Percentiles rank a stretch among this genome's conserved stretches.
Conservation (phyloP, 2,329 filamentous ascomycete genomes). For the Fusarium siculi region DNA sequence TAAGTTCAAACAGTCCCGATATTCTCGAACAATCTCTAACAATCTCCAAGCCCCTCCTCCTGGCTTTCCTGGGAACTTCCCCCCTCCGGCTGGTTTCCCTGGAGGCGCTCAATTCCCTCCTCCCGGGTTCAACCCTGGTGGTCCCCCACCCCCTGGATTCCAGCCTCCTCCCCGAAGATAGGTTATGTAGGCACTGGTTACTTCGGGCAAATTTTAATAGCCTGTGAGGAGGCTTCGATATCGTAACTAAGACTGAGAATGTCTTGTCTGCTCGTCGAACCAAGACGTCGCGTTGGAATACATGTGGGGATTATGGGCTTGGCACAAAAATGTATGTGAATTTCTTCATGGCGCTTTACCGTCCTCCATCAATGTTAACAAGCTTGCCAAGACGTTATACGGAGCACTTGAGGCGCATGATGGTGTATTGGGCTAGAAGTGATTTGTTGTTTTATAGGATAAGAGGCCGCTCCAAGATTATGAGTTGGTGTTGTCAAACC, state of each 20-base stretch:
- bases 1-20: constrained; percentile 51
- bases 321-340: constrained; percentile 47
- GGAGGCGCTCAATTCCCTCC: constrained; percentile 58
- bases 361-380: constrained; percentile 43
- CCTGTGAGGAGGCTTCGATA: constrained; percentile 41
- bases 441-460: constrained; percentile 23
- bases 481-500: constrained; percentile 21
- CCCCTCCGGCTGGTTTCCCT: constrained; percentile 59
- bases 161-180: constrained; percentile 76
- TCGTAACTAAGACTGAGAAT: constrained; percentile 36
- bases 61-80: constrained; percentile 54
- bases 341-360: constrained; percentile 39
- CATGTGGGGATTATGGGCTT: constrained; percentile 39
- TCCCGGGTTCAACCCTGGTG: constrained; percentile 62
- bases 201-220: constrained; percentile 36
- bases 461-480: constrained; percentile 19
- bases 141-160: constrained; percentile 75
- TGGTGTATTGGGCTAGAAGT: constrained; percentile 21
- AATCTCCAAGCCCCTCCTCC: constrained; percentile 54
- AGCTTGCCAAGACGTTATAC: constrained; percentile 34
- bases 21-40: constrained; percentile 47
- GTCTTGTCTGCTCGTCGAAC: constrained; percentile 36
- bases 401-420: constrained; percentile 36
- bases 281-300: constrained; percentile 25
- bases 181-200: constrained; percentile 43